These are phyloP conservation scores for Articulospora tetracladia DNA, from an alignment of 495 filamentous ascomycete species.

Conservation along the genomic window DNA sequence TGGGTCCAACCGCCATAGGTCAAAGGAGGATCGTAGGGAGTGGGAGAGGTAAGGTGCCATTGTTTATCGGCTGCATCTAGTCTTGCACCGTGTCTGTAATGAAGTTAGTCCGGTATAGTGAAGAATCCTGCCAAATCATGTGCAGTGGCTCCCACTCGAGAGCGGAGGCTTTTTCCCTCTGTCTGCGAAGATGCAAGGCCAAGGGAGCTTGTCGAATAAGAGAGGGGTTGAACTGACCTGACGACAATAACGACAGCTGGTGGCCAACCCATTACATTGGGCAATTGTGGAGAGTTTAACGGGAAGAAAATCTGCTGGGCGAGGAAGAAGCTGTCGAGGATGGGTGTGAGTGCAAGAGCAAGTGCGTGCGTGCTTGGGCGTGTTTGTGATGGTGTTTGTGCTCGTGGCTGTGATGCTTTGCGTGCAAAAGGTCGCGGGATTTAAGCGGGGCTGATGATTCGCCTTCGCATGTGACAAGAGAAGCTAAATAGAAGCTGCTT, in stretches of 20 bases:
- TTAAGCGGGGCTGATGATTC: not conserved
- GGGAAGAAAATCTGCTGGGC: not conserved
- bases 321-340: not conserved
- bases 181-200: not conserved
- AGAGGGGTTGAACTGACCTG: conserved; percentile 49
- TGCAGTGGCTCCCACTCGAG: too few species aligned
- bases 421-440: not conserved
- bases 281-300: not conserved
- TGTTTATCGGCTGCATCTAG: conserved; percentile 90
- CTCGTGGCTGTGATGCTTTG: not conserved
- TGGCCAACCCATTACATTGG: conserved; percentile 45
- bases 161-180: too few species aligned
- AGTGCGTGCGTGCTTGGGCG: too few species aligned
- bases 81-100: conserved; percentile 77
- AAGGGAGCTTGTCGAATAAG: too few species aligned
- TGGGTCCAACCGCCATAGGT: conserved; percentile 95
- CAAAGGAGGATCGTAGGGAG: conserved; percentile 92
- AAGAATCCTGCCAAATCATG: not conserved
- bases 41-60: conserved; percentile 94
- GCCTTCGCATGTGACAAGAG: not conserved
- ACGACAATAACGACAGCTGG: conserved; percentile 76
- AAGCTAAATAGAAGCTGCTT: not conserved
- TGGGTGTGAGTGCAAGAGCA: not conserved
- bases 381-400: too few species aligned
- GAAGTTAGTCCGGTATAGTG: not conserved